Evolutionary conservation across 805 yeast genomes (phyloP), one percentile per base, ranked within the genome.

Genomic region (Candida namnaoensis): DNA sequence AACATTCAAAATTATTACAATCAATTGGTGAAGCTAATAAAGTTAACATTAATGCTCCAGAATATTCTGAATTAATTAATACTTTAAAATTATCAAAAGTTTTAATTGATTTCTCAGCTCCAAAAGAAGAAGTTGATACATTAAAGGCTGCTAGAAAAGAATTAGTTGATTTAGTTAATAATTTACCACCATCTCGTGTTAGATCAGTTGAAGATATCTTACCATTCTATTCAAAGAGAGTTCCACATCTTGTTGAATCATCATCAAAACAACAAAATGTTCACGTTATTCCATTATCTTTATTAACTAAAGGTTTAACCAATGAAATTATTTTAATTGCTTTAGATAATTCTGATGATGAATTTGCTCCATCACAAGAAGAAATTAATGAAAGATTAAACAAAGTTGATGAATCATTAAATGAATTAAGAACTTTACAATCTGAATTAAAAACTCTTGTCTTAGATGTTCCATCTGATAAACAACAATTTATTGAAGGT

Each of bases 131-230:
- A 24, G 63, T 69, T 40, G 71, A 63, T 28, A 76, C 76, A 4
- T 71, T 76, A 47, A 79, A 81, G 56, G 52, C 59, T 12, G 84
- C 88, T 33, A 85, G 90, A 62, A 80, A 78, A 48, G 76, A 76
- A 15, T 69, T 93, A 44, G 87, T 93, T 44, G 69, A 76, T 32
- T 62, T 71, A 19, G 96, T 93, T 42, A 88, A 87, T 62, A 66
- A 69, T 40, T 71, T 82, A 42, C 68, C 87, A 8, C 96, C 97
- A 32, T 67, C 73, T 36, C 75, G 76, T 44, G 73, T 87, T 32
- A 63, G 65, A 45, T 64, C 66, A 10, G 64, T 87, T 36, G 57
- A 66, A 7, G 95, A 85, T 52, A 72, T 91, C 48, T 87, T 83
- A 50, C 62, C 77, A 11, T 77, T 82, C 54, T 74, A 83, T 45